Base-by-base conservation (phyloP, 1,139 yeast species). In the Wickerhamomyces sp. region DNA sequence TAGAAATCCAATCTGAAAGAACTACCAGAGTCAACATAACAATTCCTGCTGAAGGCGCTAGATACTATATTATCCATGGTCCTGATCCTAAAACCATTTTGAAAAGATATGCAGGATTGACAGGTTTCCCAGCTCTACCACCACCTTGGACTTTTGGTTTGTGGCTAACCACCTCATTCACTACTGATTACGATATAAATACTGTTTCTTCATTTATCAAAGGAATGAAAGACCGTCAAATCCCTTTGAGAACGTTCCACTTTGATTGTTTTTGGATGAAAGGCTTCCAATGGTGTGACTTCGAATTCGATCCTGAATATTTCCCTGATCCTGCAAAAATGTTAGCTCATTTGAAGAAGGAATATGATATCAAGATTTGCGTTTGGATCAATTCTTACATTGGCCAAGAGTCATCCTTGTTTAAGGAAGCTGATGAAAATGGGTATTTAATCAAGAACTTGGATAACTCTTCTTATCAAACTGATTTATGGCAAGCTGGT, bases 281-380 rank as follows among this genome's bases (percentile, higher is more conserved):
- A 20, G 52, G 52, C 3, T 41, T 48, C 39, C 50, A 46, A 33
- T 48, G 52, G 52, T 48, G 52, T 42, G 52, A 48, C 38, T 48
- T 46, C 35, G 47, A 46, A 35, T 48, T 46, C 24, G 52, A 46
- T 33, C 42, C 47, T n/a, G 52, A 46, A 7, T 43, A 40, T 38
- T 48, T 48, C 43, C 50, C 50, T 31, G 44, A 48, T 21, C 52
- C 52, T 15, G 36, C 36, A 29, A 24, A 35, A 27, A 41, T 46
- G 45, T 35, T 48, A 10, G 24, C 44, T 15, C 39, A 43, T 20
- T 31, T 48, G 35, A 48, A 48, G 27, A 31, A 39, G 28, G 32
- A 40, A 9, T 48, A 39, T 20, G 51, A 46, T 17, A 34, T 48
- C 28, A 46, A 45, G n/a, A 32, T 48, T 20, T 46, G 52, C 38